These are phyloP conservation scores for Fusarium domesticum DNA, from an alignment of 2,329 filamentous ascomycete species.

Conservation along the genomic window DNA sequence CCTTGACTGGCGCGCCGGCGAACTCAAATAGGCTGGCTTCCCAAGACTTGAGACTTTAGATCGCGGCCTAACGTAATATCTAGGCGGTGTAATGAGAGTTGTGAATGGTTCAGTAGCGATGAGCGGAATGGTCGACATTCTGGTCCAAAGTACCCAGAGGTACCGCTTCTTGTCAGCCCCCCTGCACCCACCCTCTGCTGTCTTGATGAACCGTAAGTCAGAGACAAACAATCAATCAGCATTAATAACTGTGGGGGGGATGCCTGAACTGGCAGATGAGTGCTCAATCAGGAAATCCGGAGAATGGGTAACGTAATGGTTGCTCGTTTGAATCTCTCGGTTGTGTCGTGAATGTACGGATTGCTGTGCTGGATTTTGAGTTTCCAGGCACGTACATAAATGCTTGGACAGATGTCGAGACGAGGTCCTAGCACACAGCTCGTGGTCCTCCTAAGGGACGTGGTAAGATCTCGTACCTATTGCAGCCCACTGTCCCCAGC, in stretches of 20 bases:
- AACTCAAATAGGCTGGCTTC: conserved; percentile 26
- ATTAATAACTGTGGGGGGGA: too few species aligned
- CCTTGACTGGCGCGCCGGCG: conserved; percentile 27
- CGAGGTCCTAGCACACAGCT: too few species aligned
- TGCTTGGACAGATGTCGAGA: neutral
- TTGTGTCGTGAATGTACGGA: too few species aligned
- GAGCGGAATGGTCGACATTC: too few species aligned
- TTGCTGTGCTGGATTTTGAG: too few species aligned
- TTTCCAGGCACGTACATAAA: too few species aligned
- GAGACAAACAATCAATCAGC: too few species aligned
- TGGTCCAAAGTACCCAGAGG: conserved; percentile 16
- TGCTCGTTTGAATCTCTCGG: too few species aligned
- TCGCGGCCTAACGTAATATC: conserved; percentile 7
- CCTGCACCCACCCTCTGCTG: conserved; percentile 11
- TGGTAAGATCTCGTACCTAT: too few species aligned
- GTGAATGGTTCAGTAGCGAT: neutral
- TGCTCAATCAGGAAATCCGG: too few species aligned
- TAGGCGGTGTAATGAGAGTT: conserved; percentile 19
- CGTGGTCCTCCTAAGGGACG: neutral
- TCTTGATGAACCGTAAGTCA: conserved; percentile 9
- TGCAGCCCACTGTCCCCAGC: conserved; percentile 1
- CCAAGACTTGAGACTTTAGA: conserved; percentile 11
- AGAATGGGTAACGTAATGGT: too few species aligned
- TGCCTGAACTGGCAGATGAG: too few species aligned
- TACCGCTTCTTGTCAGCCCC: conserved; percentile 24